phyloP scores from a whole-genome alignment of 805 yeast genomes.

The Candida andamanensis region DNA sequence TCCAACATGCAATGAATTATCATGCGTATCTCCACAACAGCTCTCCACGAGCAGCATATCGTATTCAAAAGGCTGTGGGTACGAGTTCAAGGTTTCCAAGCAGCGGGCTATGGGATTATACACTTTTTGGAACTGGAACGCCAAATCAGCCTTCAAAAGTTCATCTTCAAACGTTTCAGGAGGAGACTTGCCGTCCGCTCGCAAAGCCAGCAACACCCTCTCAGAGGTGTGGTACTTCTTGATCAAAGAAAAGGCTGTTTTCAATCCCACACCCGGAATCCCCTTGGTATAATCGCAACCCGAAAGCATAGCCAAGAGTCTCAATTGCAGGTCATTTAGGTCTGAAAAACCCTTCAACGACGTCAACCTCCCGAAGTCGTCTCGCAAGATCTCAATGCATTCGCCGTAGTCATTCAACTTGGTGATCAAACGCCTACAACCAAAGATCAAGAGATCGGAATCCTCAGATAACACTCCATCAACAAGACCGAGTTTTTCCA shows the following conservation, averaged over 20 bases:
- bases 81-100: conserved; percentile 55
- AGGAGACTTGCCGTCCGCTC: conserved; percentile 56
- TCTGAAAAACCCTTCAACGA: conserved; percentile 45
- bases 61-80: conserved; percentile 40
- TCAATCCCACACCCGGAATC: conserved; percentile 71
- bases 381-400: conserved; percentile 64
- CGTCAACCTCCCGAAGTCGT: conserved; percentile 46
- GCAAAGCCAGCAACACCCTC: conserved; percentile 50
- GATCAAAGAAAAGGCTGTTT: conserved; percentile 64
- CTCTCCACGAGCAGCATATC: conserved; percentile 37
- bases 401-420: conserved; percentile 73
- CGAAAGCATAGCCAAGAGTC: conserved; percentile 78
- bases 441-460: conserved; percentile 87
- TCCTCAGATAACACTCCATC: conserved; percentile 92
- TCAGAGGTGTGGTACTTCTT: conserved; percentile 48
- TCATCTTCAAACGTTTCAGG: conserved; percentile 59
- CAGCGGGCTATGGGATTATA: conserved; percentile 54
- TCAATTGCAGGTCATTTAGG: conserved; percentile 52
- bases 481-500: conserved; percentile 69
- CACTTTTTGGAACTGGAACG: conserved; percentile 83
- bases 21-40: conserved; percentile 44
- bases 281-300: conserved; percentile 98
- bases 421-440: conserved; percentile 70
- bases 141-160: conserved; percentile 61
- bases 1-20: conserved; percentile 40